A percentile compares a stretch with the other conserved stretches of the same genome.
These are phyloP conservation scores for Aspergillus fijiensis DNA, from an alignment of 2,329 filamentous ascomycete species.

Conservation along the genomic window DNA sequence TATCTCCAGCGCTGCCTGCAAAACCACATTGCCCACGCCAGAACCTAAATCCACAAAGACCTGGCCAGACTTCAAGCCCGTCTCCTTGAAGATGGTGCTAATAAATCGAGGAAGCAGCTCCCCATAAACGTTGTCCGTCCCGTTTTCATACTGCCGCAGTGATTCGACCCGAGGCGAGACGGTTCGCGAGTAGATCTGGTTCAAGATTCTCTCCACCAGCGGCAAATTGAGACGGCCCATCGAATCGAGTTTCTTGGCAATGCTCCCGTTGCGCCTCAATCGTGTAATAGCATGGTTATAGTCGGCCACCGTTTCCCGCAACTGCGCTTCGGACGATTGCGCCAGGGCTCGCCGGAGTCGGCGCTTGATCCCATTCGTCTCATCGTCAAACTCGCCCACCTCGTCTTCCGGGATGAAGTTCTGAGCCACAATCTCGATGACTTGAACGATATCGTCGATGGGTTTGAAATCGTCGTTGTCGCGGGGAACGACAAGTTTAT, in stretches of 20 bases:
- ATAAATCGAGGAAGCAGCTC: constrained; percentile 85
- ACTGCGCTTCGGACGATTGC: constrained; percentile 67
- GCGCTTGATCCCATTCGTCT: constrained; percentile 71
- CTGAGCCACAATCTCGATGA: constrained; percentile 67
- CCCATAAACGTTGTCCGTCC: constrained; percentile 91
- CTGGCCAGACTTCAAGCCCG: constrained; percentile 74
- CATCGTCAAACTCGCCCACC: constrained; percentile 66
- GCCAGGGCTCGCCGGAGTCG: constrained; percentile 72
- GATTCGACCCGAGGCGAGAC: constrained; percentile 86
- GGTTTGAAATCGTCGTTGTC: constrained; percentile 72
- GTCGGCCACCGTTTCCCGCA: constrained; percentile 68
- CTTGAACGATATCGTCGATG: constrained; percentile 67
- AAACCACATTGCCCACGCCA: constrained; percentile 90
- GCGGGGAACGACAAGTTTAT: constrained; percentile 73
- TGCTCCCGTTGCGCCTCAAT: constrained; percentile 67
- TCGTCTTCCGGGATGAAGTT: constrained; percentile 75
- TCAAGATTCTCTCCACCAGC: constrained; percentile 76
- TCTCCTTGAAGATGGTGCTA: constrained; percentile 75
- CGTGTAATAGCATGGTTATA: constrained; percentile 73
- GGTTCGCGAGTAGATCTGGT: constrained; percentile 86
- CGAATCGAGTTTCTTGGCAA: constrained; percentile 69
- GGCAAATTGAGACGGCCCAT: constrained; percentile 69
- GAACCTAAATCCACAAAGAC: constrained; percentile 94
- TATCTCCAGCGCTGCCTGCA: constrained; percentile 89
- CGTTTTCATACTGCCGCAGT: constrained; percentile 81